Evolutionary conservation across 768 basidiomycete species (phyloP).

Genomic region (Pulveroboletus frians): DNA sequence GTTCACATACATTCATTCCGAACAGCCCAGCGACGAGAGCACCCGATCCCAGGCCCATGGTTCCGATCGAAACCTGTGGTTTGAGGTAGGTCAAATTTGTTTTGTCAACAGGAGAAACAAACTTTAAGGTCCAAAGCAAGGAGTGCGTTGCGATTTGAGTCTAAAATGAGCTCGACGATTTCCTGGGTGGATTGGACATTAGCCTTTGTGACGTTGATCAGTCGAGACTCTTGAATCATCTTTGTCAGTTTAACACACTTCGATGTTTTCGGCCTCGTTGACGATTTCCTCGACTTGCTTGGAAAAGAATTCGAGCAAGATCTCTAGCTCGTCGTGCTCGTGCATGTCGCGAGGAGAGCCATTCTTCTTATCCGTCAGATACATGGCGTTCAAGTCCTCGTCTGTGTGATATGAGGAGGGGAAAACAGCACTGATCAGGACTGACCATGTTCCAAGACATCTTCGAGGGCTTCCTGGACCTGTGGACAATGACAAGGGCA

Average conservation of each 20-base stretch:
- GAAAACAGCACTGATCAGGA: background rate
- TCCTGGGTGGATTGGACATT: constrained; percentile 98
- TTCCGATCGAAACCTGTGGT: constrained; percentile 81
- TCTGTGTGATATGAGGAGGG: constrained; percentile 43
- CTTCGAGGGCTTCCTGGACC: constrained; percentile 88
- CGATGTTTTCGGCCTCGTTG: constrained; percentile 83
- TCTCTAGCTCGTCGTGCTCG: constrained; percentile 91
- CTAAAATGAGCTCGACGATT: constrained; percentile 93
- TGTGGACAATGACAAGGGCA: constrained; percentile 28
- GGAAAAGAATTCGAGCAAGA: constrained; percentile 88
- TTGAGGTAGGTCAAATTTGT: constrained; percentile 1
- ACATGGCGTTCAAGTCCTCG: constrained; percentile 93
- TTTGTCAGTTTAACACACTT: constrained; percentile 41
- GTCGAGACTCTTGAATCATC: background rate
- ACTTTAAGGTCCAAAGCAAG: constrained; percentile 90
- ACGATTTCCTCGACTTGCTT: constrained; percentile 98
- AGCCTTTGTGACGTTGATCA: constrained; percentile 34
- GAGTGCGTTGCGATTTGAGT: constrained; percentile 90
- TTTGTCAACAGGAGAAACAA: constrained; percentile 6
- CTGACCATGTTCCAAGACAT: constrained; percentile 83
- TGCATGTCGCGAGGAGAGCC: constrained; percentile 51
- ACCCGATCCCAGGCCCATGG: constrained; percentile 87
- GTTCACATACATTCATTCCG: constrained; percentile 87
- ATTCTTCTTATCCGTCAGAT: constrained; percentile 81
- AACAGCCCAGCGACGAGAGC: constrained; percentile 88